These are phyloP conservation scores for Leishmania braziliensis DNA, from an alignment of 208 protist genomes.

Conservation along the genomic window DNA sequence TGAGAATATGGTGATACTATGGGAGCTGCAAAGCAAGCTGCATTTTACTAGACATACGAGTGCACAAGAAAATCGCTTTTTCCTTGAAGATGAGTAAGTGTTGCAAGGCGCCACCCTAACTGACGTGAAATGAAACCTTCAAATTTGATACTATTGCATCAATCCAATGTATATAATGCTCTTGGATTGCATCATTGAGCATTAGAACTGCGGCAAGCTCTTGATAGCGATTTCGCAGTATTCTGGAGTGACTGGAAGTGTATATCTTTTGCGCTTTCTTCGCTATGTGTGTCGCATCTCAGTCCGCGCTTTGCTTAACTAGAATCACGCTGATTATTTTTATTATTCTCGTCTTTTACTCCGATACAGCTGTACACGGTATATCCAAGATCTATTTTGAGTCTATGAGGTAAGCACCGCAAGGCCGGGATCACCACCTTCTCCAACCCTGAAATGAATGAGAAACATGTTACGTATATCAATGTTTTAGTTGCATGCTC, in stretches of 20 bases:
- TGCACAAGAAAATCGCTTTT: background rate
- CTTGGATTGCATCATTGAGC: background rate
- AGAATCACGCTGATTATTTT: background rate
- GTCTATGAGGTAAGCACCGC: background rate
- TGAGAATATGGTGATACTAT: background rate
- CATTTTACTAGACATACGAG: background rate
- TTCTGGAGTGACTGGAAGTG: background rate
- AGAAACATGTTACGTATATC: background rate
- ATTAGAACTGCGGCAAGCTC: background rate
- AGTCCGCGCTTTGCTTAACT: background rate
- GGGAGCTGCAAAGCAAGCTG: background rate
- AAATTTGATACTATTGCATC: background rate
- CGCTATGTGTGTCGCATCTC: background rate
- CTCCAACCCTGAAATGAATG: background rate
- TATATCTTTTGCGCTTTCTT: background rate
- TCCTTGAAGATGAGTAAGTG: too few species aligned
- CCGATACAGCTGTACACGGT: background rate
- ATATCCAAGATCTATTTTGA: background rate
- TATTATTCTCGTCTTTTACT: background rate
- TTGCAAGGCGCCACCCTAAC: background rate
- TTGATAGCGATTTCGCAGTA: background rate
- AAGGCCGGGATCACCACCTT: background rate
- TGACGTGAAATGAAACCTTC: background rate
- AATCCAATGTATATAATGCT: background rate
- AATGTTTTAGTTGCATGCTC: background rate